These are phyloP conservation scores for Aquilaria malaccensis DNA, from an alignment of 345 rosid species.

Conservation along the genomic window DNA sequence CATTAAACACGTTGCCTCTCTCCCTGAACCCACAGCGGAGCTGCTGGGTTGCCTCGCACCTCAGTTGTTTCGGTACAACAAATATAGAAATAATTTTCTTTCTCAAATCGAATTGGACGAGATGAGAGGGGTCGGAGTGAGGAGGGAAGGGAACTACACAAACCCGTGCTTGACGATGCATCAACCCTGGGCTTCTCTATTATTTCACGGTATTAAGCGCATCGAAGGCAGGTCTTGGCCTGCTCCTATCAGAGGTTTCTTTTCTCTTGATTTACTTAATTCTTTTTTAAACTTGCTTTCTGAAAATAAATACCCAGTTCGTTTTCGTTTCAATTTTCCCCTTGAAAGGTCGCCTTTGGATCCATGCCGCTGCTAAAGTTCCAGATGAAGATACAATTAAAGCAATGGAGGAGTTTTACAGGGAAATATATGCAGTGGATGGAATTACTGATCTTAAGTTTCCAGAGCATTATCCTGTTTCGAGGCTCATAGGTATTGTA, in stretches of 20 bases:
- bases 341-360: constrained; percentile 84
- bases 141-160: constrained; percentile 50
- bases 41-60: no score
- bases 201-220: constrained; percentile 82
- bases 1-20: no score
- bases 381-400: constrained; percentile 83
- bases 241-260: constrained; percentile 69
- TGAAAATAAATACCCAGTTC: not conserved
- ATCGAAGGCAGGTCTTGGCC: constrained; percentile 96
- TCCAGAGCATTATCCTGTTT: constrained; percentile 74
- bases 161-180: constrained; percentile 94
- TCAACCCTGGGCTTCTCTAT: constrained; percentile 94
- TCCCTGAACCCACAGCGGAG: no score
- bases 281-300: not conserved
- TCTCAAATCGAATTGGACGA: no score
- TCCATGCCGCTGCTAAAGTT: constrained; percentile 86
- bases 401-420: constrained; percentile 88
- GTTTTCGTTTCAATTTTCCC: constrained; percentile 1
- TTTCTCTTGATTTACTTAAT: not conserved
- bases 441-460: constrained; percentile 59
- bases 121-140: constrained; percentile 18
- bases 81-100: no score
- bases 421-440: constrained; percentile 63
- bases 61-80: no score
- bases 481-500: constrained; percentile 65